A percentile compares a stretch with the other conserved stretches of the same genome.
These are phyloP conservation scores for Xerocomus amazonicus DNA, from an alignment of 1,284 basidiomycete species.

Conservation along the genomic window DNA sequence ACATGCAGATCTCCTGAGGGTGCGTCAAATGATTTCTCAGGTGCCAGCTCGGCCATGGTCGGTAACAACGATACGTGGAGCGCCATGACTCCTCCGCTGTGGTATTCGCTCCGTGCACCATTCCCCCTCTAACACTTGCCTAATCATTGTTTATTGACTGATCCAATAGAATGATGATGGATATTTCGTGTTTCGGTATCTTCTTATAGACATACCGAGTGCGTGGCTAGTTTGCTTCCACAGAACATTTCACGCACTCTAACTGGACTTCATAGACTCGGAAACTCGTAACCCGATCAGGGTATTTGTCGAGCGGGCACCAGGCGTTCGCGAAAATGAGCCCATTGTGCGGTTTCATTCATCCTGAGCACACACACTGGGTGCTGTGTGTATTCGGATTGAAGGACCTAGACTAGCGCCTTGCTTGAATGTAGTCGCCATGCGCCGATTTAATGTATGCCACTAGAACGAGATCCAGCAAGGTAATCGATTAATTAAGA, in stretches of 20 bases:
- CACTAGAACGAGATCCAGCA: slow-evolving; percentile 22
- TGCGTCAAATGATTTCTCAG: slow-evolving; percentile 34
- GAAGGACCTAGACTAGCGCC: slow-evolving; percentile 5
- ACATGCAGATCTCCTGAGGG: slow-evolving; percentile 72
- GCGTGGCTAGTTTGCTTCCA: slow-evolving; percentile 30
- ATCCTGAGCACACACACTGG: slow-evolving; percentile 23
- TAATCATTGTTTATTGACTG: slow-evolving; percentile 12
- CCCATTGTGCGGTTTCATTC: slow-evolving; percentile 65
- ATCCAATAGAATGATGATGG: slow-evolving; percentile 62
- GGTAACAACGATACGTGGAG: slow-evolving; percentile 1
- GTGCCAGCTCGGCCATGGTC: background rate
- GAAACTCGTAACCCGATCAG: slow-evolving; percentile 58
- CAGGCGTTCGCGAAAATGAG: slow-evolving; percentile 67
- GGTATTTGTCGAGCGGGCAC: slow-evolving; percentile 65
- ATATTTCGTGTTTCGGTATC: slow-evolving; percentile 72
- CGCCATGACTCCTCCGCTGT: slow-evolving; percentile 2
- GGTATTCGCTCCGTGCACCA: background rate
- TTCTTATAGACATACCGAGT: slow-evolving; percentile 79
- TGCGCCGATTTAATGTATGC: slow-evolving; percentile 23
- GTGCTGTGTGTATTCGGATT: slow-evolving; percentile 7
- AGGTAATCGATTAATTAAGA: slow-evolving; percentile 4
- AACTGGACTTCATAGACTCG: slow-evolving; percentile 46
- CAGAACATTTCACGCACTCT: background rate
- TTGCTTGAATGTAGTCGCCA: slow-evolving; percentile 14
- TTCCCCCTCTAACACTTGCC: slow-evolving; percentile 2